Evolutionary conservation across 148 eudicot species (phyloP).

Genomic region (Cornus kousa): DNA sequence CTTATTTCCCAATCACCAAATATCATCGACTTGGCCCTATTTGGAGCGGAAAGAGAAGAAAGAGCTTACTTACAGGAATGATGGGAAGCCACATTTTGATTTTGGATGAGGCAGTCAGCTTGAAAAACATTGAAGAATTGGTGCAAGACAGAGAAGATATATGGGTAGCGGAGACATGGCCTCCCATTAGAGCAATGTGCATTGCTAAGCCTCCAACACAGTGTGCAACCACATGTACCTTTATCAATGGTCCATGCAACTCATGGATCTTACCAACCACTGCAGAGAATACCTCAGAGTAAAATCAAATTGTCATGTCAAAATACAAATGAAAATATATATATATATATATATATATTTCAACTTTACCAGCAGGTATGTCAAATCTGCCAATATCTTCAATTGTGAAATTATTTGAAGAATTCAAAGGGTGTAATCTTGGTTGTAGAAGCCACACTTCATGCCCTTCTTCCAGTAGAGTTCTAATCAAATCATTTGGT

Average conservation of each 20-base stretch:
- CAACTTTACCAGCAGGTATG: conserved; percentile 31
- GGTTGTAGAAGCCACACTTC: conserved; percentile 36
- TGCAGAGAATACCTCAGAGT: background rate
- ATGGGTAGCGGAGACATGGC: conserved; percentile 29
- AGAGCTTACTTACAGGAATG: conserved; percentile 31
- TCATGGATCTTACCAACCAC: conserved; percentile 18
- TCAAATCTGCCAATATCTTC: conserved; percentile 41
- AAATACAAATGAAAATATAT: background rate
- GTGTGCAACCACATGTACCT: conserved; percentile 37
- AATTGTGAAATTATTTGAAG: conserved; percentile 29
- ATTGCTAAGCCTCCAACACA: conserved; percentile 36
- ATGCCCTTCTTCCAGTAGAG: conserved; percentile 30
- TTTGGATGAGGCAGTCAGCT: conserved; percentile 24
- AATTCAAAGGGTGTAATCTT: conserved; percentile 21
- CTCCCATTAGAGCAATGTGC: conserved; percentile 40
- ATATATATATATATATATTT: too few species aligned
- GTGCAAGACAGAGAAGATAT: conserved; percentile 36
- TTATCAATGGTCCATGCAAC: conserved; percentile 21
- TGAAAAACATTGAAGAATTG: conserved; percentile 40
- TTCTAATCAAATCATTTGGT: conserved; percentile 36
- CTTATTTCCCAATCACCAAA: background rate
- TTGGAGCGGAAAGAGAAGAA: background rate
- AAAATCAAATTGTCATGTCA: background rate
- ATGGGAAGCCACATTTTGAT: conserved; percentile 45
- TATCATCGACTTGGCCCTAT: background rate